phyloP scores from a whole-genome alignment of 2,329 filamentous ascomycete genomes.

The Ophiostoma novo-ulmi region DNA sequence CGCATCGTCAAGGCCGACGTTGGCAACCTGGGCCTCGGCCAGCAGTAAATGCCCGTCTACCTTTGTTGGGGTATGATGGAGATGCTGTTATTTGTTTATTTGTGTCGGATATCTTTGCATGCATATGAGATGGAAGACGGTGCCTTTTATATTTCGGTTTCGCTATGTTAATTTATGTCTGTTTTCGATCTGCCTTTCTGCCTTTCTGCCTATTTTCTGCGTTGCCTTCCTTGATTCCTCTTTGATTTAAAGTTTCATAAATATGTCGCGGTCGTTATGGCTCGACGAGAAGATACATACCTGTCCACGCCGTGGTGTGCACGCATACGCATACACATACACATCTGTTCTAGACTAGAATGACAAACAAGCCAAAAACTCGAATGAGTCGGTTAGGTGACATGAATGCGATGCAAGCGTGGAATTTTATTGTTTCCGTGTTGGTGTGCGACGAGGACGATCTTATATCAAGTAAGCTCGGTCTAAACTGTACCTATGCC shows the following conservation, averaged over 20 bases:
- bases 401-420: too few species aligned
- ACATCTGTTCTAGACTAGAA: background rate
- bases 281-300: background rate
- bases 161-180: background rate
- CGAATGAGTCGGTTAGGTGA: too few species aligned
- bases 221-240: background rate
- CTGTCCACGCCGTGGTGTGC: background rate
- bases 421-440: too few species aligned
- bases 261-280: background rate
- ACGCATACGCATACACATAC: background rate
- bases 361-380: background rate
- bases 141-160: background rate
- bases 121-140: background rate
- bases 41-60: conserved; percentile 31
- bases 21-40: conserved; percentile 53
- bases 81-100: background rate
- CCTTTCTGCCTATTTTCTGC: background rate
- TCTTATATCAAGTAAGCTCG: conserved; percentile 6
- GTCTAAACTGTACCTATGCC: background rate
- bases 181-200: background rate
- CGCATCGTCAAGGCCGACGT: conserved; percentile 59
- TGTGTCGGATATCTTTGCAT: conserved; percentile 14
- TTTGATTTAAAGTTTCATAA: background rate
- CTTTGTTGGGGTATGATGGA: background rate
- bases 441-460: background rate